Evolutionary conservation across 495 filamentous ascomycete genomes (phyloP), one percentile per base, ranked within the genome.

Genomic region (Podospora pseudocomata): DNA sequence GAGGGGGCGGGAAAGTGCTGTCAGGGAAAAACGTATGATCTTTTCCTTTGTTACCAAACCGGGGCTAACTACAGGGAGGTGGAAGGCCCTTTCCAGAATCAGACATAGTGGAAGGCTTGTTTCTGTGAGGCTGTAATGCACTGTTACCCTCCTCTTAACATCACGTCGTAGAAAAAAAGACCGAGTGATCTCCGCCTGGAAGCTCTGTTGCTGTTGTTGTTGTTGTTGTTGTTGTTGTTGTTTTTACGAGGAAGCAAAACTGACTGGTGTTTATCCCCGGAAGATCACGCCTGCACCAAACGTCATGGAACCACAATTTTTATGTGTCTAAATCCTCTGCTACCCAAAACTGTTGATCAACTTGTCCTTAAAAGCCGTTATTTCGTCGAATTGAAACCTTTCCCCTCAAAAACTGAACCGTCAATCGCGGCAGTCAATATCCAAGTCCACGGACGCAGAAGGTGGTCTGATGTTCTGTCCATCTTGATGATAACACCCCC

Each of bases 21-120:
- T 6, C 16, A 34, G 20, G 18, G 23, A 54, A 58, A 69, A 72
- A 69, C 70, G 64, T 69, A 69, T 70, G 70, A 72, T 72, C 23
- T 30, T 55, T 39, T 26, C 32, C 16, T 30, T 32, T 28, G 19
- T 34, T 62, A 58, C 55, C 55, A 26, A 58, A 58, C 55, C 1
- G 23, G n/a, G 39, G 13, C 13, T 49, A 11, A 49, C 55, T 4
- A 19, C 55, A 26, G 4, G 13, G 13, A 2, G n/a, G 15, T 20
- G 55, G 55, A 18, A 58, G 7, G 11, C 16, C 23, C 55, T 49
- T 49, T 49, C 39, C 39, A 49, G 39, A 49, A 49, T 49, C 39
- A 49, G 39, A 49, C 39, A 5, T 49, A 49, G 39, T 13, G 39
- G 39, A 49, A 49, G 39, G 39, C 39, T 32, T 66, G 53, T 30